Base-by-base conservation (phyloP, 768 basidiomycete genomes). In the Termitomyces sp. region DNA sequence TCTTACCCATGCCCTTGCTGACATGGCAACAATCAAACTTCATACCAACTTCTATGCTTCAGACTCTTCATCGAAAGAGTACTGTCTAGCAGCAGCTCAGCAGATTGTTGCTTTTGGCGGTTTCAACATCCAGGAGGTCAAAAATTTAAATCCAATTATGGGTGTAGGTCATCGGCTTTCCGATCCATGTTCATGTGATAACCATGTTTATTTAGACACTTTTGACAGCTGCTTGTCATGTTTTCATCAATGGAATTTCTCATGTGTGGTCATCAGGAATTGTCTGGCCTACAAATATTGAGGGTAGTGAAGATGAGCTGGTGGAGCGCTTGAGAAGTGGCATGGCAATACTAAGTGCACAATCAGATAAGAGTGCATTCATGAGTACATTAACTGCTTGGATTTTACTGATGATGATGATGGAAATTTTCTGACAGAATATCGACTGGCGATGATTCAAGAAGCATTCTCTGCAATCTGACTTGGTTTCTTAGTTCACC, bases 11-110 rank as follows among this genome's bases (percentile, higher is more conserved):
- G 75, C 79, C 26, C 69, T 85, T 20, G 72, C 77, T 16, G 73
- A 80, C 32, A 75, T 76, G 2, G 80, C 83, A 34, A 74, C 74
- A 3, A 82, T 84, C 64, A 81, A 81, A 65, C 75, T 85, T 24
- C 80, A 83, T 50, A 74, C 74, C 57, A 73, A 75, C 62, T 71
- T 76, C 8, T 77, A 79, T 56, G 66, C 74, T 5, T n/a, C n/a
- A n/a, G 72, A 76, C 57, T 60, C 76, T 24, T 62, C 68, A n/a
- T 80, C 80, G 24, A 74, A 76, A 54, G 71, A 77, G 55, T 71
- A 69, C 37, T 80, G 80, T 59, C 66, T 83, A 30, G 67, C 66
- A 20, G 74, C 79, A 14, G 79, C 82, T 26, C 71, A 68, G 50
- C 76, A 74, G 49, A 75, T 82, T 64, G 71, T 81, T 30, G 65